phyloP scores from a whole-genome alignment of 495 filamentous ascomycete species.

The Hypoxylon fuscum region DNA sequence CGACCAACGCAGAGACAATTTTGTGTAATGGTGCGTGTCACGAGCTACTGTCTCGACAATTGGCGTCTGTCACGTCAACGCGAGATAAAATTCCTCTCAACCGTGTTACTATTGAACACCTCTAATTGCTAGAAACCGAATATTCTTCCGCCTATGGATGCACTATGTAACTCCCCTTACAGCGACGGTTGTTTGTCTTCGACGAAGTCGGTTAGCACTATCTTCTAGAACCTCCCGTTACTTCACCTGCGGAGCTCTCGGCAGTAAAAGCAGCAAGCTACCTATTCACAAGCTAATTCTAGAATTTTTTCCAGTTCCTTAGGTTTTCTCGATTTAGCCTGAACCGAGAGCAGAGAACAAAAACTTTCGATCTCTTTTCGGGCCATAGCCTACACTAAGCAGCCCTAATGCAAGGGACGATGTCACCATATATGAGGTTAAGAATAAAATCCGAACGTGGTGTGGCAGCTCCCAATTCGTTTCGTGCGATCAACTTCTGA shows the following conservation, averaged over 20 bases:
- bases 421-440: constrained; percentile 15
- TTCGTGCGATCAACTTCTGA: constrained; percentile 27
- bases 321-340: constrained; percentile 25
- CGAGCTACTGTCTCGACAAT: background rate
- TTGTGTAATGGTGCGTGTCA: constrained; percentile 8
- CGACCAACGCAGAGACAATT: constrained; percentile 3
- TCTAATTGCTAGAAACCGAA: background rate
- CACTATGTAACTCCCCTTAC: background rate
- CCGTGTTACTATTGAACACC: background rate
- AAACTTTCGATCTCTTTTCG: constrained; percentile 5
- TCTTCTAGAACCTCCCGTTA: constrained; percentile 8
- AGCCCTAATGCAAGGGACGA: constrained; percentile 39
- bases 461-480: constrained; percentile 41
- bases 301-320: constrained; percentile 10
- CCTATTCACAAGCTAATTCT: constrained; percentile 3
- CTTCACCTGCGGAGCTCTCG: constrained; percentile 1
- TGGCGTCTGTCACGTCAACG: constrained; percentile 8
- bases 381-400: constrained; percentile 19
- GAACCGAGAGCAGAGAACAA: constrained; percentile 9
- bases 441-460: constrained; percentile 16
- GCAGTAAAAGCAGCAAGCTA: background rate
- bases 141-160: background rate
- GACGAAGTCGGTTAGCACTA: background rate
- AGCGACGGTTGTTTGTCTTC: background rate
- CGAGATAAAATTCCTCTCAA: background rate